A percentile compares a stretch with the other conserved stretches of the same genome.
These are phyloP conservation scores for Salix purpurea DNA, from an alignment of 345 rosid species.

Conservation along the genomic window DNA sequence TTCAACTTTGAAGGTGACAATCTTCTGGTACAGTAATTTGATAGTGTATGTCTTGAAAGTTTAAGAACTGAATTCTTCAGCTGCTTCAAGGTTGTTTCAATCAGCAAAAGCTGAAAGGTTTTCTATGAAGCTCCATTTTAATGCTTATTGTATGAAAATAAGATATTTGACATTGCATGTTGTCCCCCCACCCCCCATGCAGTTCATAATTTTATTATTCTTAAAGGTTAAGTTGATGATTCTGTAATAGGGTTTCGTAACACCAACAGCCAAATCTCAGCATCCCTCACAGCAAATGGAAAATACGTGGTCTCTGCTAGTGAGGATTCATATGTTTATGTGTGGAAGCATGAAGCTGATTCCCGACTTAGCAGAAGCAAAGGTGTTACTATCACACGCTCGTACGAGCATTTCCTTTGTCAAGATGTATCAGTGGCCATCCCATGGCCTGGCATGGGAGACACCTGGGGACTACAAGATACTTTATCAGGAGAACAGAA, in stretches of 20 bases:
- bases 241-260: slow-evolving; percentile 76
- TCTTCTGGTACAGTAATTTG: neutral
- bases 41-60: neutral
- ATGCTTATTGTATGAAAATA: neutral
- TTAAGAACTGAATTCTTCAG: neutral
- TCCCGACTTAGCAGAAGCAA: slow-evolving; percentile 73
- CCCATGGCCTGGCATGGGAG: slow-evolving; percentile 83
- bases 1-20: neutral
- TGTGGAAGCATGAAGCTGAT: slow-evolving; percentile 85
- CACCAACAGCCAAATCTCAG: slow-evolving; percentile 84
- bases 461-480: slow-evolving; percentile 45
- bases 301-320: slow-evolving; percentile 87
- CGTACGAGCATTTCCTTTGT: slow-evolving; percentile 83
- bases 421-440: slow-evolving; percentile 83
- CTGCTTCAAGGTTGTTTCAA: neutral
- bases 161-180: neutral
- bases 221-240: slow-evolving; percentile 7
- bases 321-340: slow-evolving; percentile 88
- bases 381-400: slow-evolving; percentile 56
- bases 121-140: neutral
- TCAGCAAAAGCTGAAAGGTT: neutral
- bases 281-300: slow-evolving; percentile 72
- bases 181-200: neutral
- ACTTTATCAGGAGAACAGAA: slow-evolving; percentile 36
- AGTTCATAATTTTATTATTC: slow-evolving; percentile 9